phyloP scores from a whole-genome alignment of 176 grass and related monocot genomes.

The Eleusine coracana region DNA sequence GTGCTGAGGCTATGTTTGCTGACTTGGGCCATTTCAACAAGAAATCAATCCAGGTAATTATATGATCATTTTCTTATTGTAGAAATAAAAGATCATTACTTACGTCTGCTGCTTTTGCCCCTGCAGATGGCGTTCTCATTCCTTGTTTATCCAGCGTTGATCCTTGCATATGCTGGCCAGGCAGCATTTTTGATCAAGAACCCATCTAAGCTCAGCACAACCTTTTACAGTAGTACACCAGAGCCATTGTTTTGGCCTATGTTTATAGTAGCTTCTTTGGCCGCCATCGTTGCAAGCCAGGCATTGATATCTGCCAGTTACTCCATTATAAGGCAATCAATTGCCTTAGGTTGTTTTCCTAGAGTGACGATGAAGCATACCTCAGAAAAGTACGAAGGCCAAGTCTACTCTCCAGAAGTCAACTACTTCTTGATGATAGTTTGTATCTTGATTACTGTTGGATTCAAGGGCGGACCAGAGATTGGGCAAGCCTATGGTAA shows the following conservation, averaged over 20 bases:
- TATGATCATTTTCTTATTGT: background rate
- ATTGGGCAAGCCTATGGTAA: conserved; percentile 89
- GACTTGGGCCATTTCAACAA: conserved; percentile 91
- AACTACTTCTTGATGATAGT: conserved; percentile 76
- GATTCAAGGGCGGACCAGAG: conserved; percentile 74
- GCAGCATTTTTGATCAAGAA: conserved; percentile 79
- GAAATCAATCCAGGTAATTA: conserved; percentile 66
- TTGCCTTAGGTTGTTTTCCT: conserved; percentile 78
- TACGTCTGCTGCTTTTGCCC: background rate
- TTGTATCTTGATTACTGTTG: conserved; percentile 68
- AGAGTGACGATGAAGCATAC: conserved; percentile 85
- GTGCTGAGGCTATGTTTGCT: conserved; percentile 92
- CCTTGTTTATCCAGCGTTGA: conserved; percentile 72
- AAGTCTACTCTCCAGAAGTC: conserved; percentile 76
- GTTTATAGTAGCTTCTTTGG: conserved; percentile 68
- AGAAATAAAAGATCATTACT: background rate
- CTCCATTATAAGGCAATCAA: conserved; percentile 83
- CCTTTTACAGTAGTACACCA: conserved; percentile 71
- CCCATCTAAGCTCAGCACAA: conserved; percentile 60
- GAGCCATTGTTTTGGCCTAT: conserved; percentile 78
- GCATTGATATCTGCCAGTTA: conserved; percentile 82
- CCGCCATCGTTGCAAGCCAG: conserved; percentile 80
- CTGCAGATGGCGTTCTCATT: conserved; percentile 61
- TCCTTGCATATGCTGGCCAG: conserved; percentile 74
- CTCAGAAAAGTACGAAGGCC: conserved; percentile 72